Base-by-base conservation (phyloP, 2,329 filamentous ascomycete genomes). In the Pseudopyricularia javanii region DNA sequence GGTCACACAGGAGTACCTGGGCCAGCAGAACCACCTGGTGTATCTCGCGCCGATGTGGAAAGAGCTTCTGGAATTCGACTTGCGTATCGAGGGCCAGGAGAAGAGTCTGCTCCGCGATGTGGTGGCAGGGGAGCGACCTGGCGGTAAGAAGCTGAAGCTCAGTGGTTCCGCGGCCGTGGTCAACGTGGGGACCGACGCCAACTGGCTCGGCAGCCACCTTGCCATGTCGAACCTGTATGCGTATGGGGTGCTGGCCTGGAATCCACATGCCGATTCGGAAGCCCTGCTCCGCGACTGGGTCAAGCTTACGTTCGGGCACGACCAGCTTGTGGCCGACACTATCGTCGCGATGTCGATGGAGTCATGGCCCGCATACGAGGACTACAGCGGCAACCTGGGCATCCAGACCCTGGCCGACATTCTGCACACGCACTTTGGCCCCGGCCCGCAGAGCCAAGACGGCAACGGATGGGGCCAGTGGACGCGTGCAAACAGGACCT, bases 211-310 rank as follows among this genome's bases (percentile, higher is more conserved):
- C 9, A 82, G 78, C 54, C 82, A 86, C 62, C 68, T 87, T 0
- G 74, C 83, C 49, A 84, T 87, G 81, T 82, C 80, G 0, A 87
- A 88, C 60, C 66, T 88, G 1, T 88, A 86, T 58, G 82, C 82
- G 0, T 88, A 80, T 58, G 85, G 84, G 9, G 74, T 74, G 2
- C 62, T 87, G 15, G 82, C 83, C 0, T 88, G 85, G 85, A 67
- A 83, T 52, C 79, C 83, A 0, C 67, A 68, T 0, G 59, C 64
- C 15, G 72, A 78, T 45, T 63, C 75, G 0, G 65, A 73, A 26
- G 60, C 62, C 0, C 71, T 86, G 3, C 67, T 87, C 0, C 66
- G 80, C 59, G 79, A 83, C 55, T 88, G 85, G 85, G 81, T 73
- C n/a, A 73, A 76, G 3, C 68, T 88, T 22, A 87, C 84, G 0